Evolutionary conservation across 1,284 basidiomycete species (phyloP).

Genomic region (Filobasidium uniguttulatum): DNA sequence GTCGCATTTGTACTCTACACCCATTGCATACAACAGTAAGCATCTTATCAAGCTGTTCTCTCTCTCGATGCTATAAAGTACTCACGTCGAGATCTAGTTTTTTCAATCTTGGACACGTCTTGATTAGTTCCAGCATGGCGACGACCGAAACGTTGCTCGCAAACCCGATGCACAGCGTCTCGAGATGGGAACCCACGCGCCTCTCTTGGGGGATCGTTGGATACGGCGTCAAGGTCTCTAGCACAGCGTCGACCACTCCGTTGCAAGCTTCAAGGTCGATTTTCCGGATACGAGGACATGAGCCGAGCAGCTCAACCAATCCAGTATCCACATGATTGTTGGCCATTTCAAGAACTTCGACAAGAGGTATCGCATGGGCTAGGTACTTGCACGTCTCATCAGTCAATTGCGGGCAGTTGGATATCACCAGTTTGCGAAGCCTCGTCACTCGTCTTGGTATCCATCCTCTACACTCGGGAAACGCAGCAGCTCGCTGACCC

Average conservation of each 20-base stretch:
- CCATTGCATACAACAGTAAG: background rate
- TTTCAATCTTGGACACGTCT: constrained; percentile 47
- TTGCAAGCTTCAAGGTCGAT: constrained; percentile 74
- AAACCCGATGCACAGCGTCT: constrained; percentile 59
- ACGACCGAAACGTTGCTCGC: constrained; percentile 51
- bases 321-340: constrained; percentile 49
- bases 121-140: constrained; percentile 51
- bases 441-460: constrained; percentile 47
- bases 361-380: constrained; percentile 52
- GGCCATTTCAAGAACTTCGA: constrained; percentile 72
- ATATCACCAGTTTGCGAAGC: constrained; percentile 64
- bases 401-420: constrained; percentile 58
- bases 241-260: constrained; percentile 57
- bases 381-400: constrained; percentile 59
- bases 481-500: background rate
- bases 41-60: background rate
- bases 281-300: constrained; percentile 54
- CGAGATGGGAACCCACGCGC: constrained; percentile 49
- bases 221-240: constrained; percentile 47
- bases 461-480: constrained; percentile 40
- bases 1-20: constrained; percentile 52
- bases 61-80: background rate
- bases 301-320: constrained; percentile 54
- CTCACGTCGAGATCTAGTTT: constrained; percentile 55
- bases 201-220: constrained; percentile 14